Evolutionary conservation across 179 eudicot species (phyloP).

Genomic region (Gypsophila paniculata): DNA sequence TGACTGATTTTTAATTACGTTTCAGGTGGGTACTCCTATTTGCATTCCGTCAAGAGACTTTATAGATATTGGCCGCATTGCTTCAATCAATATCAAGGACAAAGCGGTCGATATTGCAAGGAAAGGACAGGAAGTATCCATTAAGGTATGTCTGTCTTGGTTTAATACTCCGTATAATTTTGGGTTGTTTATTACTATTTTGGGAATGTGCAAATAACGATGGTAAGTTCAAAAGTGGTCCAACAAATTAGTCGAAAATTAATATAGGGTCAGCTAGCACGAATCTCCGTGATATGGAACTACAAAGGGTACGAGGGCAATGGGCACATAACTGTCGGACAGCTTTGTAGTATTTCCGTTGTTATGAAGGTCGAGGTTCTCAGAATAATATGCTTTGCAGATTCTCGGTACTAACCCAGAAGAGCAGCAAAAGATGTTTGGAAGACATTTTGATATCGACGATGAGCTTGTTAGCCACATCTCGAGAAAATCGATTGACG

Average conservation of each 20-base stretch:
- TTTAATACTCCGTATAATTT: constrained; percentile 85
- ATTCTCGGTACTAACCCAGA: constrained; percentile 68
- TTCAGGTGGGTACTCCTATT: constrained; percentile 85
- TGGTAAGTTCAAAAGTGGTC: no score
- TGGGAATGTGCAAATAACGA: no score
- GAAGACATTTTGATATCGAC: constrained; percentile 80
- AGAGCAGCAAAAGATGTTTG: constrained; percentile 85
- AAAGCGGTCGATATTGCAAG: constrained; percentile 75
- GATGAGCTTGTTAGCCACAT: constrained; percentile 92
- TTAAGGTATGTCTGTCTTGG: constrained; percentile 88
- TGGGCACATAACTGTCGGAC: no score
- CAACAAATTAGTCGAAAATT: no score
- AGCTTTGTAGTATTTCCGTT: neutral
- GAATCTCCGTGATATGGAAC: no score
- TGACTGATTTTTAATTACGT: constrained; percentile 11
- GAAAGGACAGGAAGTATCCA: constrained; percentile 79
- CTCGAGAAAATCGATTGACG: constrained; percentile 72
- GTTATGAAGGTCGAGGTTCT: neutral
- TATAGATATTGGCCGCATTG: constrained; percentile 71
- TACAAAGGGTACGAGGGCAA: constrained; percentile 39
- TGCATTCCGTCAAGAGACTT: constrained; percentile 78
- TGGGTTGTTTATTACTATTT: constrained; percentile 77
- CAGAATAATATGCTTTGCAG: constrained; percentile 29
- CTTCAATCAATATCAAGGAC: constrained; percentile 78
- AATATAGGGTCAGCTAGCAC: no score